Percentiles rank a stretch among this genome's conserved stretches.
These are phyloP conservation scores for Conticribra guillardii DNA, from an alignment of 108 stramenopile genomes.

Conservation along the genomic window DNA sequence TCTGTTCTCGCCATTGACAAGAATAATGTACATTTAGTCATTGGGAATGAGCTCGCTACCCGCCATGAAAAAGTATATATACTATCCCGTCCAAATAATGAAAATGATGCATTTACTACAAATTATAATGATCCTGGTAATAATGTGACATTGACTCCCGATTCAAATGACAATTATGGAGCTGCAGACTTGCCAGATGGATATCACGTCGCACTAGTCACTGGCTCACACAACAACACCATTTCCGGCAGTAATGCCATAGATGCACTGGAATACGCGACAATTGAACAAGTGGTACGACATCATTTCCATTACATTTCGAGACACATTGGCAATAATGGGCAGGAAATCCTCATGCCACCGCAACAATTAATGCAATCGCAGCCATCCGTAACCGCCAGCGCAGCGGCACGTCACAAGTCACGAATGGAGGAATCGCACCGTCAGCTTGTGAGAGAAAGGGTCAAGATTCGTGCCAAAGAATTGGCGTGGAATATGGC, in stretches of 20 bases:
- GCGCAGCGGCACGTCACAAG: slow-evolving; percentile 47
- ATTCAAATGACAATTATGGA: slow-evolving; percentile 7
- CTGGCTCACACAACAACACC: slow-evolving; percentile 6
- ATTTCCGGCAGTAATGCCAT: not conserved
- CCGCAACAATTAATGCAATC: no score
- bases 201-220: slow-evolving; percentile 26
- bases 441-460: slow-evolving; percentile 51
- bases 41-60: slow-evolving; percentile 92
- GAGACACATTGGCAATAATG: not conserved
- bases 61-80: slow-evolving; percentile 86
- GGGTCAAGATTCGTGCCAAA: slow-evolving; percentile 52
- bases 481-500: slow-evolving; percentile 38
- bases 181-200: slow-evolving; percentile 51
- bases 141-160: not conserved
- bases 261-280: slow-evolving; percentile 64
- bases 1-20: slow-evolving; percentile 82
- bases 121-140: slow-evolving; percentile 10
- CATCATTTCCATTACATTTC: slow-evolving; percentile 87
- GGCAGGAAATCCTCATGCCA: no score
- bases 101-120: no score
- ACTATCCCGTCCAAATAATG: slow-evolving; percentile 44
- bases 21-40: slow-evolving; percentile 94
- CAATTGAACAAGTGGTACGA: slow-evolving; percentile 69
- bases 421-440: slow-evolving; percentile 41
- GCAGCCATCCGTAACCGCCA: slow-evolving; percentile 2